phyloP scores from a whole-genome alignment of 495 filamentous ascomycete genomes.

The Acidomyces sp. region DNA sequence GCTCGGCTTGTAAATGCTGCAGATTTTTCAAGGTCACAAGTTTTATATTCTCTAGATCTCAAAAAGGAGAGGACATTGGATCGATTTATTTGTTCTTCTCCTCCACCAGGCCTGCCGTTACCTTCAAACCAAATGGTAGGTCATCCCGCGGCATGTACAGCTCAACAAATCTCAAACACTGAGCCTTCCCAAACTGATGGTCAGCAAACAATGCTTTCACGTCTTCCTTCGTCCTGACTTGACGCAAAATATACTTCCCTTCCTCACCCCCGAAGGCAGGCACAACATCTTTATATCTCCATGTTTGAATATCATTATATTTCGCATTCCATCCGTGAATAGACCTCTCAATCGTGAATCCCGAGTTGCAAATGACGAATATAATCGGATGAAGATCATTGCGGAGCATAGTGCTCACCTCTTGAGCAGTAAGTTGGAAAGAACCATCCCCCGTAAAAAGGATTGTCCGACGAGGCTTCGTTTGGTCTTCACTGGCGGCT shows the following conservation, averaged over 20 bases:
- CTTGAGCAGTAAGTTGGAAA: constrained; percentile 72
- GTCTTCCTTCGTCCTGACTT: constrained; percentile 59
- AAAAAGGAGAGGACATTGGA: too few relatives aligned
- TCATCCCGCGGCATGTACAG: constrained; percentile 76
- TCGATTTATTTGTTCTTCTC: too few relatives aligned
- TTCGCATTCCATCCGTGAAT: constrained; percentile 35
- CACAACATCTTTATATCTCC: constrained; percentile 47
- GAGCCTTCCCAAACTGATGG: constrained; percentile 43
- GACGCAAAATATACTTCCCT: background rate
- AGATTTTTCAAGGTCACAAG: too few relatives aligned
- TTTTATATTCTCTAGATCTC: too few relatives aligned
- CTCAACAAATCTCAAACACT: constrained; percentile 59
- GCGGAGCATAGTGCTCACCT: constrained; percentile 73
- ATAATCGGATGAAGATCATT: constrained; percentile 68
- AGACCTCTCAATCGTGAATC: constrained; percentile 41
- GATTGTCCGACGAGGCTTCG: constrained; percentile 33
- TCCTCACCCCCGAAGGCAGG: constrained; percentile 51
- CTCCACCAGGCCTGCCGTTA: constrained; percentile 33
- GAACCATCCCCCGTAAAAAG: constrained; percentile 84
- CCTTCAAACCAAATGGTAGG: constrained; percentile 55
- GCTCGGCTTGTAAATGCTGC: too few relatives aligned
- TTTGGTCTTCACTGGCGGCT: constrained; percentile 29
- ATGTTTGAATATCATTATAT: constrained; percentile 39
- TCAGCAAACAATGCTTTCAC: constrained; percentile 55
- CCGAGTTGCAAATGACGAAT: constrained; percentile 39